Evolutionary conservation across 495 filamentous ascomycete genomes (phyloP).

Genomic region (Penicillium soppii): DNA sequence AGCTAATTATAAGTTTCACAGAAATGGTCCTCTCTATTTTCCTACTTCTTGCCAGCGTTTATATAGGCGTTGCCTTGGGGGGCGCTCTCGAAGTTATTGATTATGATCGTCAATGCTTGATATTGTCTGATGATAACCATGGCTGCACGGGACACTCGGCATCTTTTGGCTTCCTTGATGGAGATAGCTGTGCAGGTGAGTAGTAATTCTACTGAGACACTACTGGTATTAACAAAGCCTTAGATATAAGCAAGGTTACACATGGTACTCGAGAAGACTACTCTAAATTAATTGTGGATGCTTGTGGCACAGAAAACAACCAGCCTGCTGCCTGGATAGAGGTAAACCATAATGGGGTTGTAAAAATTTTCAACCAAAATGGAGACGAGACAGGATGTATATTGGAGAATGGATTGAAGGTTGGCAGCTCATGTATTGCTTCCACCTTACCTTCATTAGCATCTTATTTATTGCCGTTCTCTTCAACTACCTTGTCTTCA

Average conservation of each 20-base stretch:
- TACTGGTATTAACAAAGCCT: not conserved
- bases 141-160: conserved; percentile 6
- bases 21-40: not conserved
- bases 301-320: not conserved
- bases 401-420: conserved; percentile 6
- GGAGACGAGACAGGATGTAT: conserved; percentile 1
- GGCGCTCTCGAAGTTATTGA: conserved; percentile 5
- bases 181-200: conserved; percentile 2
- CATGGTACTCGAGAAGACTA: not conserved
- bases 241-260: not conserved
- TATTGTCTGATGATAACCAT: conserved; percentile 3
- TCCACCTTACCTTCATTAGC: not conserved
- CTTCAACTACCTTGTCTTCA: not conserved
- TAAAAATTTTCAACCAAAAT: conserved; percentile 9
- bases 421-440: conserved; percentile 7
- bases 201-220: not conserved
- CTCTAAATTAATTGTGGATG: not conserved
- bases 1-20: no score
- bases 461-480: no score
- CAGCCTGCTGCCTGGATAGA: not conserved
- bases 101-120: not conserved
- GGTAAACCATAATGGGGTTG: conserved; percentile 4
- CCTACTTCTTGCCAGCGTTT: not conserved
- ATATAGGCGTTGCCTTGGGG: not conserved
- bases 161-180: conserved; percentile 1